Percentiles rank a stretch among this genome's conserved stretches.
These are phyloP conservation scores for Paramecium tetraurelia DNA, from an alignment of 73 alveolate genomes.

Conservation along the genomic window DNA sequence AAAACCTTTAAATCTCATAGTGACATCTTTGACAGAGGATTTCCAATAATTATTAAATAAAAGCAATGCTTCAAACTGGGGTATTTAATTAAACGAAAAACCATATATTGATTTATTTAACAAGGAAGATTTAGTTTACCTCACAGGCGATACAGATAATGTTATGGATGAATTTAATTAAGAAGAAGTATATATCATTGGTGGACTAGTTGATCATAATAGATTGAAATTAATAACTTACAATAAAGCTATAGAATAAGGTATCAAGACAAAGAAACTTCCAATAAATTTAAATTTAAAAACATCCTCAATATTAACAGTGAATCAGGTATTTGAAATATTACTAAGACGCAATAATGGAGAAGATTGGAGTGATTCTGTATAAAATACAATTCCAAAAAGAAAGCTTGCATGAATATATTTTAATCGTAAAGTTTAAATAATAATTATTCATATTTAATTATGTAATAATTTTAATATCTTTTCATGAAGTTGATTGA, in stretches of 20 bases:
- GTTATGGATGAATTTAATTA: constrained; percentile 73
- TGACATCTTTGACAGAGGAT: constrained; percentile 28
- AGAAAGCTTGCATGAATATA: constrained; percentile 12
- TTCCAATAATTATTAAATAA: not conserved
- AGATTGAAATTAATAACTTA: constrained; percentile 86
- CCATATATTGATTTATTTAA: constrained; percentile 45
- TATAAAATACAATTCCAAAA: constrained; percentile 34
- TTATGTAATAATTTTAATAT: not conserved
- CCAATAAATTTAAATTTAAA: constrained; percentile 29
- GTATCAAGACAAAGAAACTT: constrained; percentile 82
- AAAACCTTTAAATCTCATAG: constrained; percentile 40
- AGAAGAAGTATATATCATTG: constrained; percentile 86
- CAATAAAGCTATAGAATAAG: constrained; percentile 88
- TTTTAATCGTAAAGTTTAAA: not conserved
- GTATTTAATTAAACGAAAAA: constrained; percentile 3
- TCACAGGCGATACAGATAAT: constrained; percentile 94
- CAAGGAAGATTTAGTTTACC: constrained; percentile 74
- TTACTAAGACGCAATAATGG: constrained; percentile 44
- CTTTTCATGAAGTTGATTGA: not conserved
- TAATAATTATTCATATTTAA: not conserved
- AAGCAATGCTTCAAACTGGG: constrained; percentile 57
- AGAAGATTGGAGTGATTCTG: constrained; percentile 35
- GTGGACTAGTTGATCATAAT: constrained; percentile 97
- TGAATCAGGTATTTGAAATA: constrained; percentile 51
- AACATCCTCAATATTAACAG: constrained; percentile 32